phyloP scores from a whole-genome alignment of 1,284 basidiomycete species.

The Vanrija sp. region DNA sequence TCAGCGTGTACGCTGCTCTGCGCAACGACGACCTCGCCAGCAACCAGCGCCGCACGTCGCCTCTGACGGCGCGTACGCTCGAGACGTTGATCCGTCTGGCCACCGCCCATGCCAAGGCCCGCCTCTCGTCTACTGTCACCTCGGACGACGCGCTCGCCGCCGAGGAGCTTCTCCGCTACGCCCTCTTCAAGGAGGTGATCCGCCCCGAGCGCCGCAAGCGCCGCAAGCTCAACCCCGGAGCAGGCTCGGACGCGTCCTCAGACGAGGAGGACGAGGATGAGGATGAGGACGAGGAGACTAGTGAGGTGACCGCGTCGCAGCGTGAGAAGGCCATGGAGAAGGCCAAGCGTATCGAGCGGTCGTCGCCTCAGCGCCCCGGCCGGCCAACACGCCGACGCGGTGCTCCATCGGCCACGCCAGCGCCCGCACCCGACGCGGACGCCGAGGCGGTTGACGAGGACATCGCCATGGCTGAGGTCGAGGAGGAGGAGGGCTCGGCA shows the following conservation, averaged over 20 bases:
- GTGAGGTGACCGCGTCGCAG: constrained; percentile 30
- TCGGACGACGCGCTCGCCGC: constrained; percentile 83
- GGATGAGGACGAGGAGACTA: constrained; percentile 42
- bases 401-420: neutral
- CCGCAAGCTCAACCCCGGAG: constrained; percentile 64
- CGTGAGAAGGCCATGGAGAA: constrained; percentile 47
- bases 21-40: constrained; percentile 89
- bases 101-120: constrained; percentile 95
- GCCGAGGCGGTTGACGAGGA: constrained; percentile 20
- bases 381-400: neutral
- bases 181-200: constrained; percentile 95
- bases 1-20: constrained; percentile 85
- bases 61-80: constrained; percentile 94
- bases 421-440: constrained; percentile 6
- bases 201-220: constrained; percentile 68
- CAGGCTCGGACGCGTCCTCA: constrained; percentile 55
- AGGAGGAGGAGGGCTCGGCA: constrained; percentile 13
- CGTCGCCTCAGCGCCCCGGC: neutral
- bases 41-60: constrained; percentile 83
- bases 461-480: constrained; percentile 10
- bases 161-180: constrained; percentile 93
- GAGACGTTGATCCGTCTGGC: constrained; percentile 98
- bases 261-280: constrained; percentile 56
- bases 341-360: constrained; percentile 53
- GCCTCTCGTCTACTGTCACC: constrained; percentile 80